These are phyloP conservation scores for Blastobotrys illinoisensis DNA, from an alignment of 1,139 yeast species.

Conservation along the genomic window DNA sequence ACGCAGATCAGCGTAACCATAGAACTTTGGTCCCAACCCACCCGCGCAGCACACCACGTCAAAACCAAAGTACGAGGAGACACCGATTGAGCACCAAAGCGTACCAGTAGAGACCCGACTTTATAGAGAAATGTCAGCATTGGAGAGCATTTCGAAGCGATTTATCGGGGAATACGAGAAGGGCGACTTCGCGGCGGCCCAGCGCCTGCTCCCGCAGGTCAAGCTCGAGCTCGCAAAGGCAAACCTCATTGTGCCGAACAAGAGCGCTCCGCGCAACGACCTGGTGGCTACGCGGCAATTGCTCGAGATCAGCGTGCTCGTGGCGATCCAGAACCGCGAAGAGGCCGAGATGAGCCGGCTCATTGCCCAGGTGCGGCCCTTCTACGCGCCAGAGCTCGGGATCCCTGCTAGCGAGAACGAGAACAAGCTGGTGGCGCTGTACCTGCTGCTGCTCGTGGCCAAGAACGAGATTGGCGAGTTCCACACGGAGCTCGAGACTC, in stretches of 20 bases:
- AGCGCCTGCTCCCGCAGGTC: constrained; percentile 58
- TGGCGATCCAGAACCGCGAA: constrained; percentile 59
- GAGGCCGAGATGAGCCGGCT: constrained; percentile 65
- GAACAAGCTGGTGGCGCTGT: constrained; percentile 72
- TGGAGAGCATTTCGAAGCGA: constrained; percentile 36
- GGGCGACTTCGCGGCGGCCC: constrained; percentile 57
- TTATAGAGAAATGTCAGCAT: constrained; percentile 17
- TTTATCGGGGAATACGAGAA: constrained; percentile 58
- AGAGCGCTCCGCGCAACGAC: constrained; percentile 49
- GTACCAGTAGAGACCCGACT: background rate
- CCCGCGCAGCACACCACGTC: background rate
- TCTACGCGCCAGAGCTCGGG: constrained; percentile 46
- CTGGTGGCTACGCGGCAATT: constrained; percentile 73
- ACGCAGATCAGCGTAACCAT: no score
- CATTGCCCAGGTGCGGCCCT: constrained; percentile 71
- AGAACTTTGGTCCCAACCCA: background rate
- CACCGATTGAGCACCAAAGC: background rate
- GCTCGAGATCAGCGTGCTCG: constrained; percentile 80
- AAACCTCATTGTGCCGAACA: constrained; percentile 66
- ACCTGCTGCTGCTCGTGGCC: constrained; percentile 68
- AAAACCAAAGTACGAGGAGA: background rate
- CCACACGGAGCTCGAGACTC: constrained; percentile 80
- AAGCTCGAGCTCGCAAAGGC: constrained; percentile 76
- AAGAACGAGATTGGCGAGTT: constrained; percentile 82
- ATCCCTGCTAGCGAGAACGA: constrained; percentile 58